Percentiles rank a stretch among this genome's conserved stretches.
Conservation (phyloP, 164 flowering plant species). For the Aristolochia californica region DNA sequence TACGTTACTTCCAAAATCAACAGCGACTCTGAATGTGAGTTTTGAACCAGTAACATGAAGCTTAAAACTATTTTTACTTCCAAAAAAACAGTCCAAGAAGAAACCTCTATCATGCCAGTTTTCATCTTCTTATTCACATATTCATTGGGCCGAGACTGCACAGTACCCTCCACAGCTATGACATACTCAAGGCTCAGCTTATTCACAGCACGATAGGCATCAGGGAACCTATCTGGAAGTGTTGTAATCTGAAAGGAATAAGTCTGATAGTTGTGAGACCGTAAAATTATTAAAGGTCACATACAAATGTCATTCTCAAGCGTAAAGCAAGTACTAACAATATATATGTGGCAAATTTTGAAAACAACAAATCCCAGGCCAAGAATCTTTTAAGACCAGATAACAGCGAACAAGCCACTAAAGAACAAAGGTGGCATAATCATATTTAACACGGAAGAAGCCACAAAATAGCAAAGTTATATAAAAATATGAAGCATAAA, state of each 20-base stretch:
- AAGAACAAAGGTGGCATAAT: too few species aligned
- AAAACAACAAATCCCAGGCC: too few species aligned
- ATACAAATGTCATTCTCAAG: too few species aligned
- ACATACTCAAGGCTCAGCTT: conserved; percentile 83
- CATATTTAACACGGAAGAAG: too few species aligned
- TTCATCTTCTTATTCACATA: conserved; percentile 74
- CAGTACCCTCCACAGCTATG: conserved; percentile 69
- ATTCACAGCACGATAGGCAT: conserved; percentile 55
- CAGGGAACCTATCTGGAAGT: conserved; percentile 71
- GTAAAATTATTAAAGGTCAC: too few species aligned
- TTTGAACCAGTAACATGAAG: neutral
- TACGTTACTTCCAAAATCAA: neutral
- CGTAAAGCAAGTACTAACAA: too few species aligned
- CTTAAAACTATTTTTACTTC: neutral
- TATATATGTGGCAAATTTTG: too few species aligned
- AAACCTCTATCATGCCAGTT: conserved; percentile 82
- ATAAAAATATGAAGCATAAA: too few species aligned
- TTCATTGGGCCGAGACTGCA: conserved; percentile 65
- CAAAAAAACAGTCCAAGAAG: neutral
- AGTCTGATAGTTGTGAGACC: neutral
- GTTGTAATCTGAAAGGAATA: conserved; percentile 48
- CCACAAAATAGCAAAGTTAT: too few species aligned
- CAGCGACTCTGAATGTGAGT: neutral
- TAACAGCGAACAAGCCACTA: too few species aligned
- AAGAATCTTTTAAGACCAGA: too few species aligned